A percentile compares a stretch with the other conserved stretches of the same genome.
Conservation (phyloP, 2,329 filamentous ascomycete species). For the Stagonosporopsis tanaceti region DNA sequence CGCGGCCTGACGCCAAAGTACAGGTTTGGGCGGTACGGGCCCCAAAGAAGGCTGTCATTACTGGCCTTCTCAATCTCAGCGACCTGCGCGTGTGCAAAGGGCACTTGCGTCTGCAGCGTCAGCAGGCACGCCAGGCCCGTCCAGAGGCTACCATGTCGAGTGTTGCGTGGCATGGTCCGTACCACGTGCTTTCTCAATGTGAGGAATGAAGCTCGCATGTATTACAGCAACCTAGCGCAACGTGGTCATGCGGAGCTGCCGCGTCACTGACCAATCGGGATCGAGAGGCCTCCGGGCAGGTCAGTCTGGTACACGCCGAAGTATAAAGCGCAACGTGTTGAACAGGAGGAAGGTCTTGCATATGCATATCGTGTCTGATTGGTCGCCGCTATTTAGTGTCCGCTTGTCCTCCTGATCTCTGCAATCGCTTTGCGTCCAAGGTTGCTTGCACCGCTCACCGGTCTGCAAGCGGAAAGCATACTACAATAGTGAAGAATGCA, state of each 20-base stretch:
- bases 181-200: constrained; percentile 20
- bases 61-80: constrained; percentile 56
- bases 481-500: too few relatives aligned
- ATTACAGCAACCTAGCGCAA: constrained; percentile 13
- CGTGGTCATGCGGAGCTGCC: constrained; percentile 17
- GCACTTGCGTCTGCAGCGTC: constrained; percentile 34
- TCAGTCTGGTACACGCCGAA: not conserved
- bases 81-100: constrained; percentile 38
- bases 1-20: constrained; percentile 92
- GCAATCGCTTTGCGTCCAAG: not conserved
- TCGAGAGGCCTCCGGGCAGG: not conserved
- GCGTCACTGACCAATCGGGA: not conserved
- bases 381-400: not conserved
- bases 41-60: constrained; percentile 93
- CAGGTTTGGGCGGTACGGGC: constrained; percentile 90
- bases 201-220: constrained; percentile 22
- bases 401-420: not conserved
- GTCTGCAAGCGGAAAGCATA: not conserved
- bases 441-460: not conserved
- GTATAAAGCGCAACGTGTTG: not conserved
- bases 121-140: constrained; percentile 33
- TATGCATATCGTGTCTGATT: not conserved
- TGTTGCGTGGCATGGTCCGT: constrained; percentile 37
- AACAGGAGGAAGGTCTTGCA: not conserved
- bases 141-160: constrained; percentile 29